Percentiles rank a stretch among this genome's conserved stretches.
These are phyloP conservation scores for Spatholobus suberectus DNA, from an alignment of 306 rosid genomes.

Conservation along the genomic window DNA sequence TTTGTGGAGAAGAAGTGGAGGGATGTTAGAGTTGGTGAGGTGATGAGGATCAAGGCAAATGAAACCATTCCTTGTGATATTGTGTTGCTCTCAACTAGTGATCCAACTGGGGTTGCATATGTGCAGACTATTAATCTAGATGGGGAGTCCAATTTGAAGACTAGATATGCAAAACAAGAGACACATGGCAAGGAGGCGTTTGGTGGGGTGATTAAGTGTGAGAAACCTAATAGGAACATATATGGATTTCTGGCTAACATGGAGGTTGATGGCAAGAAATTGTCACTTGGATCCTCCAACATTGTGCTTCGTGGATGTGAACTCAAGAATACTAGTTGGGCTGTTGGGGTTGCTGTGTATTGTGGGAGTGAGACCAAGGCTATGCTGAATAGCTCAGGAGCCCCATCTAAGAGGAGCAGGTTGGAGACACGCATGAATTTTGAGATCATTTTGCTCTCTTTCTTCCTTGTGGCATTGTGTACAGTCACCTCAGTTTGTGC, in stretches of 20 bases:
- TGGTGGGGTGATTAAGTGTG: slow-evolving; percentile 77
- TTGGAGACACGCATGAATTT: slow-evolving; percentile 89
- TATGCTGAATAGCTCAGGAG: slow-evolving; percentile 93
- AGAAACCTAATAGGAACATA: slow-evolving; percentile 92
- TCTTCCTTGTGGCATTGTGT: slow-evolving; percentile 76
- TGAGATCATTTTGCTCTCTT: slow-evolving; percentile 78
- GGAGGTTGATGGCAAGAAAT: slow-evolving; percentile 78
- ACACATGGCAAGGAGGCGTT: slow-evolving; percentile 59
- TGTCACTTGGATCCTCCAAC: slow-evolving; percentile 92
- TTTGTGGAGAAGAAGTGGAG: slow-evolving; percentile 62
- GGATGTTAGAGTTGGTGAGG: slow-evolving; percentile 79
- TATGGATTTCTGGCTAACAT: slow-evolving; percentile 87
- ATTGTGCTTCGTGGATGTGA: slow-evolving; percentile 93
- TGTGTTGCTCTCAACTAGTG: slow-evolving; percentile 93
- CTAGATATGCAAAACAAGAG: slow-evolving; percentile 90
- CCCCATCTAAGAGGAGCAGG: slow-evolving; percentile 94
- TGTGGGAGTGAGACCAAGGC: slow-evolving; percentile 89
- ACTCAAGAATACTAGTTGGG: slow-evolving; percentile 90
- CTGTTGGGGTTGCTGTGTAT: slow-evolving; percentile 87
- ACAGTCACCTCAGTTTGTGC: slow-evolving; percentile 72
- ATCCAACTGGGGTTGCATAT: slow-evolving; percentile 90
- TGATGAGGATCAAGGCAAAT: slow-evolving; percentile 65
- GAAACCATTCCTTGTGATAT: slow-evolving; percentile 94
- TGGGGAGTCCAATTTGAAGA: slow-evolving; percentile 93
- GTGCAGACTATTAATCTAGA: slow-evolving; percentile 90